Evolutionary conservation across 208 protist genomes (phyloP), one percentile per base, ranked within the genome.

Genomic region (Leishmania major): DNA sequence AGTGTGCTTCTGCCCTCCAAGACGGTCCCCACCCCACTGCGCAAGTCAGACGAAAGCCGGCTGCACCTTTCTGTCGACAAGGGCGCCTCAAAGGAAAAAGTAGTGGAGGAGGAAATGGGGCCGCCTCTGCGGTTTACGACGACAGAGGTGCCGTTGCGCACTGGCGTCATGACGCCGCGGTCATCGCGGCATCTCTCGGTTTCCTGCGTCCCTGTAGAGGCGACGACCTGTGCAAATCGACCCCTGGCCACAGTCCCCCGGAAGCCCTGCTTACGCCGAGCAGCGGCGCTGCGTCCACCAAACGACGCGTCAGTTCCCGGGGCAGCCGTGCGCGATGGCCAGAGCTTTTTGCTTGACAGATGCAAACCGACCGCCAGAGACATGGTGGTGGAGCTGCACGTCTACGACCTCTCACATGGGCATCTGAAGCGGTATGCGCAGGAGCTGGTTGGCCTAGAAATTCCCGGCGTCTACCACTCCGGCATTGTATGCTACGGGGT

Each of bases 381-480:
- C 8, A 71, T 82, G 19, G 72, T 22, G 62, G 93, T 97, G 10
- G 69, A 81, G 31, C 77, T 96, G 31, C 90, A 98, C 88, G 88
- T 98, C 13, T 99, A 99, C 88, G 97, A 99, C 79, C 85, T 99
- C 25, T 92, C 88, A 6, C 59, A 84, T 53, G 97, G 97, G 5
- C 49, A 98, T n/a, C 70, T 98, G 31, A 79, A 80, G 43, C 75
- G 77, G 59, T 83, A 97, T 45, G 95, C 95, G 59, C 57, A 81
- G 40, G 57, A 85, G 2, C 40, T 99, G 0, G 62, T 95, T 6
- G 96, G 96, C 2, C 82, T 92, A 17, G 70, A 95, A 31, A 91
- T 97, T 1, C 85, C 95, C 19, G 98, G 93, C 25, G 85, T 99
- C 35, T 99, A 93, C 81, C 98, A 99, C 90, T 97, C 96, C 43